A percentile compares a stretch with the other conserved stretches of the same genome.
phyloP scores from a whole-genome alignment of 176 grass and related monocot genomes.

The Tillandsia fasciculata region DNA sequence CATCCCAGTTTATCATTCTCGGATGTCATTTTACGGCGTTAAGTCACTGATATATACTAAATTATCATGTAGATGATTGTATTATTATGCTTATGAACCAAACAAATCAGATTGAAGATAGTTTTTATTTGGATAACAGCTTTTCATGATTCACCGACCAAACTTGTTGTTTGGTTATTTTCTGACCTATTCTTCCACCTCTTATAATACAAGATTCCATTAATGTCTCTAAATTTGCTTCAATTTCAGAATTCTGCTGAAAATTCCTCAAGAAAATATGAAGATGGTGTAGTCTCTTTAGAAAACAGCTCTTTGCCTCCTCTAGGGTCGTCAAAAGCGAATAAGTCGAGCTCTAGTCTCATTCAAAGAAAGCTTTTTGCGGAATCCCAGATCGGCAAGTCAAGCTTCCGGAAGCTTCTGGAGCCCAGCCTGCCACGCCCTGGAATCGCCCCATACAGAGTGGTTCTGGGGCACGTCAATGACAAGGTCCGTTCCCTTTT shows the following conservation, averaged over 20 bases:
- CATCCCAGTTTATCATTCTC: no score
- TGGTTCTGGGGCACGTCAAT: conserved; percentile 83
- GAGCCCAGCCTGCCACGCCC: conserved; percentile 62
- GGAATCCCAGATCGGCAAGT: conserved; percentile 57
- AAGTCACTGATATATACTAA: no score
- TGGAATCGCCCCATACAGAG: conserved; percentile 84
- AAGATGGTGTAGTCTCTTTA: conserved; percentile 14
- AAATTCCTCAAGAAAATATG: conserved; percentile 28
- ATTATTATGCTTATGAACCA: not conserved
- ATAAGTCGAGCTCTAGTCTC: conserved; percentile 35
- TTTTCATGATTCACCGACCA: no score
- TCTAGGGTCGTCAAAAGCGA: conserved; percentile 30
- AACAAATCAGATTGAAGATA: not conserved
- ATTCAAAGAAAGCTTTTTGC: conserved; percentile 60
- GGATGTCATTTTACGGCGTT: no score
- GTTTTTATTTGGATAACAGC: no score
- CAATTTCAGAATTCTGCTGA: conserved; percentile 11
- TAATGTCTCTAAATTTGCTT: conserved; percentile 2
- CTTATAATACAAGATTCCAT: not conserved
- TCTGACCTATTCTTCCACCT: no score
- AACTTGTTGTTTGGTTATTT: no score
- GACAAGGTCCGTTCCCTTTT: conserved; percentile 50
- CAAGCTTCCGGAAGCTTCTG: conserved; percentile 81
- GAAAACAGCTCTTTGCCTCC: conserved; percentile 27
- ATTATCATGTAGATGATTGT: not conserved